Conservation (phyloP, 2,329 filamentous ascomycete genomes). For the Stagonosporopsis vannaccii region DNA sequence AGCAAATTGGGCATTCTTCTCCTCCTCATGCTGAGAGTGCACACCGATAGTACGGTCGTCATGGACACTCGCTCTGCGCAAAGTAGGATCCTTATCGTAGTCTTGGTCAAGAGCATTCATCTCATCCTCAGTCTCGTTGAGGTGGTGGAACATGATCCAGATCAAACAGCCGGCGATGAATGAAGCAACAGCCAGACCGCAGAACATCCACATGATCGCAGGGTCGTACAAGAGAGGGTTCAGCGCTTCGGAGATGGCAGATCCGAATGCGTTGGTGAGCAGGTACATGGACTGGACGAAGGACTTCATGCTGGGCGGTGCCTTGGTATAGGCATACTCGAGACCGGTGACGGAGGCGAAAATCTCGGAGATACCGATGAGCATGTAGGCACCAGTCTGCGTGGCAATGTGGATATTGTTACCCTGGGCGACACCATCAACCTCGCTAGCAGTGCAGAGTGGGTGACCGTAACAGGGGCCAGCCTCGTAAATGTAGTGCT, state of each 20-base stretch:
- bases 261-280: conserved; percentile 66
- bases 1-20: conserved; percentile 8
- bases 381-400: conserved; percentile 56
- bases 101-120: conserved; percentile 49
- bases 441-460: conserved; percentile 42
- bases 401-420: conserved; percentile 56
- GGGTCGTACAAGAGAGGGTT: conserved; percentile 69
- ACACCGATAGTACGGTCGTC: conserved; percentile 11
- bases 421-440: conserved; percentile 41
- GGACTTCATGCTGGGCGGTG: conserved; percentile 56
- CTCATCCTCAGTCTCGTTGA: conserved; percentile 47
- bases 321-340: conserved; percentile 59
- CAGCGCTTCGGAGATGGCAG: conserved; percentile 69
- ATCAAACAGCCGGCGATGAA: conserved; percentile 46
- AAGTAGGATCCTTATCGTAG: conserved; percentile 40
- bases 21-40: conserved; percentile 11
- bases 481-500: conserved; percentile 63
- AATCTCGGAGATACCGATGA: conserved; percentile 58
- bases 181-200: conserved; percentile 39
- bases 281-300: conserved; percentile 64
- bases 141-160: conserved; percentile 49
- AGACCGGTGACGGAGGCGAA: conserved; percentile 58
- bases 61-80: conserved; percentile 35
- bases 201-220: conserved; percentile 69
- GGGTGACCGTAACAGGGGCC: conserved; percentile 61